Base-by-base conservation (phyloP, 192 early-diverging fungal genomes). In the Coemansia sp. region DNA sequence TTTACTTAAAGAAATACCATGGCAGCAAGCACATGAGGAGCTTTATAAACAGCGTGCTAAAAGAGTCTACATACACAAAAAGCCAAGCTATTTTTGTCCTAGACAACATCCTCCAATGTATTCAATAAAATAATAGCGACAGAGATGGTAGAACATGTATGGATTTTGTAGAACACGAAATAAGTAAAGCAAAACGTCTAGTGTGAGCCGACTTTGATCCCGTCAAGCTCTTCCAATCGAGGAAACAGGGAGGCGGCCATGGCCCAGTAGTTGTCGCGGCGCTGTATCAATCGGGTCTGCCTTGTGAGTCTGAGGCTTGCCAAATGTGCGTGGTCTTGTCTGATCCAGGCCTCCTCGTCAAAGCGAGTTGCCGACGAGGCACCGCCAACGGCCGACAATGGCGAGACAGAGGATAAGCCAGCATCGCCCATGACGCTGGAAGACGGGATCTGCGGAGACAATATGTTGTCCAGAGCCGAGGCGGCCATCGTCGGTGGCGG, bases 261-360 rank as follows among this genome's bases (percentile, higher is more conserved):
- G 7, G 38, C 47, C 67, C 79, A 70, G 70, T 82, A 82, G 17
- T 51, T 41, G 20, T 76, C 74, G 37, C 79, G 74, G 2, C 71
- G 68, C 59, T 76, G 67, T 3, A 71, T 29, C 17, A 71, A 15
- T 25, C 37, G 29, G 6, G 56, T 25, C 19, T 73, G 73, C 12
- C 68, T 67, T 3, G 70, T 49, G 19, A 69, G 53, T 31, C 73
- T 76, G 12, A 82, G 74, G 20, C 43, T 60, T 17, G 54, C 40
- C 37, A 76, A 35, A 31, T 66, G 76, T 19, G 70, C 66, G 4
- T 68, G 62, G 41, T 82, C 79, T 22, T 73, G 65, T 9, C 70
- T 62, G 39, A 70, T 54, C 79, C 79, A 82, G 24, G 59, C 49
- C 22, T 73, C 79, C 39, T 82, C 79, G 54, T 76, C 74, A 22